A percentile compares a stretch with the other conserved stretches of the same genome.
Conservation (phyloP, 352 stramenopile genomes). For the Phytophthora cactorum region DNA sequence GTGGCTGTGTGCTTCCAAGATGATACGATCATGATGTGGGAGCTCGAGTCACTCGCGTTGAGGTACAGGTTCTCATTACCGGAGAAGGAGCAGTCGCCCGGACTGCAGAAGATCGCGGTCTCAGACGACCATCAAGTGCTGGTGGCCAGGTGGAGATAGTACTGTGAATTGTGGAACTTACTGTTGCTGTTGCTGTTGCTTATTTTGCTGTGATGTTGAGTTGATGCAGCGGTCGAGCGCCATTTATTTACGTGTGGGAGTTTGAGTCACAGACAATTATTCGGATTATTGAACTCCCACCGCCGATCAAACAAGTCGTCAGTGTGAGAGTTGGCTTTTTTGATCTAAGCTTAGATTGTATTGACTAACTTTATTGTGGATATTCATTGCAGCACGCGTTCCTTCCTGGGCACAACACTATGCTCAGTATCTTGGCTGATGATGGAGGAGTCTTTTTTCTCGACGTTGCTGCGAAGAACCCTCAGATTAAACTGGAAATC, state of each 20-base stretch:
- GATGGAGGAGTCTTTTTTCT: slow-evolving; percentile 79
- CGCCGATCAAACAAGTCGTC: slow-evolving; percentile 68
- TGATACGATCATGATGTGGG: slow-evolving; percentile 89
- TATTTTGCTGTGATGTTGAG: not conserved
- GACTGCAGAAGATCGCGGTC: slow-evolving; percentile 70
- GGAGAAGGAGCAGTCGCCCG: slow-evolving; percentile 62
- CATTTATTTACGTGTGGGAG: slow-evolving; percentile 86
- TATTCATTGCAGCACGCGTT: slow-evolving; percentile 61
- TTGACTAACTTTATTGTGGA: not conserved
- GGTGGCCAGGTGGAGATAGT: slow-evolving; percentile 63
- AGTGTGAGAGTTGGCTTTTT: slow-evolving; percentile 39
- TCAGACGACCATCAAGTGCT: slow-evolving; percentile 81
- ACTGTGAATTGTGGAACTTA: not conserved
- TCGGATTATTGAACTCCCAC: slow-evolving; percentile 85
- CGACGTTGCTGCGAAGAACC: slow-evolving; percentile 65
- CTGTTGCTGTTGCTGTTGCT: slow-evolving; percentile 1
- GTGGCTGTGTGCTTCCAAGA: slow-evolving; percentile 87
- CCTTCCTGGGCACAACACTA: slow-evolving; percentile 58
- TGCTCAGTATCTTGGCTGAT: slow-evolving; percentile 72
- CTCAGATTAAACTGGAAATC: slow-evolving; percentile 82
- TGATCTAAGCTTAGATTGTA: not conserved
- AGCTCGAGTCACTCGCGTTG: slow-evolving; percentile 75
- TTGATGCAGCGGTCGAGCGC: slow-evolving; percentile 57
- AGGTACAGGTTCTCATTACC: slow-evolving; percentile 76
- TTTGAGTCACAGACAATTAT: slow-evolving; percentile 87